Conservation (phyloP, 1,139 yeast genomes). For the Yamadazyma membranifaciens region DNA sequence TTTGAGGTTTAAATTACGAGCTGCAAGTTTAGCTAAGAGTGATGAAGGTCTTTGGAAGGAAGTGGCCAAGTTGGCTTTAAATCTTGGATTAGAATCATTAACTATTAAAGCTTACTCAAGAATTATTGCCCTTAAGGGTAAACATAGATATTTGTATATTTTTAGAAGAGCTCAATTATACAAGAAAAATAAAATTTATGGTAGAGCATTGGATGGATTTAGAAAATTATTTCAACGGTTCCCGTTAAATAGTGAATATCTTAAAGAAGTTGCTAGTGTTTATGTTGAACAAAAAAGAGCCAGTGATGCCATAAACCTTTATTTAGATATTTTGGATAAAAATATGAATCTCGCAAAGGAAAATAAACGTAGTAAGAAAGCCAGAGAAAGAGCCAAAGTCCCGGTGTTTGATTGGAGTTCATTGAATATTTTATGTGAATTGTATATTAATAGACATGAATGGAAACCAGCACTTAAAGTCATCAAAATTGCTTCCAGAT, state of each 20-base stretch:
- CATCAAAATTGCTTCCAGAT: constrained; percentile 72
- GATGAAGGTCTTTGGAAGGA: constrained; percentile 82
- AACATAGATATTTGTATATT: constrained; percentile 52
- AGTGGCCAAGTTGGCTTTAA: constrained; percentile 74
- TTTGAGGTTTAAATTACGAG: constrained; percentile 67
- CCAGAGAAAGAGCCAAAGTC: constrained; percentile 20
- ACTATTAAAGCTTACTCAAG: constrained; percentile 81
- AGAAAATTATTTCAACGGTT: constrained; percentile 57
- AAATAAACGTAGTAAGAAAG: background rate
- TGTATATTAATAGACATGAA: constrained; percentile 66
- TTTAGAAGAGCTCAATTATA: constrained; percentile 65
- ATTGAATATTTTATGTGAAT: constrained; percentile 76
- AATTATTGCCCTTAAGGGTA: constrained; percentile 59
- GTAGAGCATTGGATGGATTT: constrained; percentile 75
- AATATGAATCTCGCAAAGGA: constrained; percentile 33
- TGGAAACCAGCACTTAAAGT: constrained; percentile 64
- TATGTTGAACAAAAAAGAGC: constrained; percentile 74
- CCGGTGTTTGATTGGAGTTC: constrained; percentile 82
- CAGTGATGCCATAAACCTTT: constrained; percentile 78
- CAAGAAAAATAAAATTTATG: constrained; percentile 59
- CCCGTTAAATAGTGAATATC: constrained; percentile 62
- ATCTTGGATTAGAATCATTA: constrained; percentile 71
- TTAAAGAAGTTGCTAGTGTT: constrained; percentile 73
- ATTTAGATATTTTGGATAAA: constrained; percentile 61
- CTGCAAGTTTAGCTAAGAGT: constrained; percentile 57